Percentiles rank a stretch among this genome's conserved stretches.
Conservation (phyloP, 768 basidiomycete genomes). For the Imleria badia region DNA sequence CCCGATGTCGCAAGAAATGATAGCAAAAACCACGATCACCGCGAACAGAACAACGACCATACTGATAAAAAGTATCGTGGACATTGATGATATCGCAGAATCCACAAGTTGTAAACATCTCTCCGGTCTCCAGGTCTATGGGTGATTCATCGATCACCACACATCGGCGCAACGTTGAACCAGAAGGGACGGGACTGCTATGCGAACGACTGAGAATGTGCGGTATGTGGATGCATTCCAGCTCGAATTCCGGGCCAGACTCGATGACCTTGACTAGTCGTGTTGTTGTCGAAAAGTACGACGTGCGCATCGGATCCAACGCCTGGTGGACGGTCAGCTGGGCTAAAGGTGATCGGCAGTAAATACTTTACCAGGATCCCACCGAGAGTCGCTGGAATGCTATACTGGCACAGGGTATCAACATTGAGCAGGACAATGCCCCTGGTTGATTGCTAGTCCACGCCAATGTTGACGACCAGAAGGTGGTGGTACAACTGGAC, state of each 20-base stretch:
- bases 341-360: not conserved
- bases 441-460: not conserved
- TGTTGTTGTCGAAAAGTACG: constrained; percentile 7
- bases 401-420: constrained; percentile 4
- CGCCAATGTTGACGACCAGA: constrained; percentile 10
- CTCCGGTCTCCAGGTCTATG: not conserved
- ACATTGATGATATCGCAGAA: no score
- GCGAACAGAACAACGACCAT: no score
- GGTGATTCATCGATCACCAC: constrained; percentile 3
- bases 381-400: not conserved
- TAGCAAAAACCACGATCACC: no score
- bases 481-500: constrained; percentile 7
- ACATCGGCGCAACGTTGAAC: not conserved
- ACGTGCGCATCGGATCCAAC: no score
- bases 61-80: not conserved
- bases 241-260: not conserved
- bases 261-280: constrained; percentile 3
- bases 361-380: not conserved
- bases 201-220: constrained; percentile 1
- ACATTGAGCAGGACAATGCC: constrained; percentile 3
- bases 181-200: not conserved
- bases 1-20: not conserved
- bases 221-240: constrained; percentile 12
- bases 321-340: not conserved
- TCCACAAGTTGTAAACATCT: no score